Evolutionary conservation across 352 stramenopile species (phyloP).

Genomic region (Phytopythium oedochilum): DNA sequence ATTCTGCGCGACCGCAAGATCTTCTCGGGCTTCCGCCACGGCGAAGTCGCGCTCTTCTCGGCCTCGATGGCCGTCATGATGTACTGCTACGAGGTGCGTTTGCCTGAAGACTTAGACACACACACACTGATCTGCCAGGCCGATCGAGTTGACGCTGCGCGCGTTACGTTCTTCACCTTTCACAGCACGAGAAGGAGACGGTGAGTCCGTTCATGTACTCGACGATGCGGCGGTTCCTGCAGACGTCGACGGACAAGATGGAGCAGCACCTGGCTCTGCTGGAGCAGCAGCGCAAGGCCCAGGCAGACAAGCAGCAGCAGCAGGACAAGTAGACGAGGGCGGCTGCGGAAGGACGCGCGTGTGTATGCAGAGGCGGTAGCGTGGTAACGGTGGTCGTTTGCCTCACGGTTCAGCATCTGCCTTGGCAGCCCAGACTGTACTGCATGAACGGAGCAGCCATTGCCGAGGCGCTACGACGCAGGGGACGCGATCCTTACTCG

Average conservation of each 20-base stretch:
- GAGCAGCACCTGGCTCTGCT: constrained; percentile 42
- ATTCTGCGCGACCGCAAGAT: constrained; percentile 71
- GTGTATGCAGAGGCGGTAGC: too few species aligned
- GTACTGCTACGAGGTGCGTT: constrained; percentile 76
- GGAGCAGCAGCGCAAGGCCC: constrained; percentile 16
- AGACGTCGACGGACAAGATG: constrained; percentile 71
- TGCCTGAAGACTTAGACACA: too few species aligned
- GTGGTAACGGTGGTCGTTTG: too few species aligned
- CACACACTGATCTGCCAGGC: too few species aligned
- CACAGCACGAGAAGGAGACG: constrained; percentile 58
- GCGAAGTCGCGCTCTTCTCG: constrained; percentile 73
- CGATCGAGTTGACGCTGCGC: too few species aligned
- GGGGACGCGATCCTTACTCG: too few species aligned
- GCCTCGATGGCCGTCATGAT: constrained; percentile 79
- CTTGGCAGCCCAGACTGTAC: too few species aligned
- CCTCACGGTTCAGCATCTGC: too few species aligned
- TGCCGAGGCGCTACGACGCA: too few species aligned
- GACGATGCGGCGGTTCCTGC: constrained; percentile 73
- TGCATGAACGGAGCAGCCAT: too few species aligned
- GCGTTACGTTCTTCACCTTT: background rate
- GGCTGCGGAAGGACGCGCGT: too few species aligned
- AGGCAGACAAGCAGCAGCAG: constrained; percentile 4
- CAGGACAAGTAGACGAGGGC: too few species aligned
- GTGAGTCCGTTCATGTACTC: constrained; percentile 61
- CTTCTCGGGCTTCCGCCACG: constrained; percentile 58